Evolutionary conservation across 2,329 filamentous ascomycete species (phyloP), one percentile per base, ranked within the genome.

Genomic region (Neonectria sp.): DNA sequence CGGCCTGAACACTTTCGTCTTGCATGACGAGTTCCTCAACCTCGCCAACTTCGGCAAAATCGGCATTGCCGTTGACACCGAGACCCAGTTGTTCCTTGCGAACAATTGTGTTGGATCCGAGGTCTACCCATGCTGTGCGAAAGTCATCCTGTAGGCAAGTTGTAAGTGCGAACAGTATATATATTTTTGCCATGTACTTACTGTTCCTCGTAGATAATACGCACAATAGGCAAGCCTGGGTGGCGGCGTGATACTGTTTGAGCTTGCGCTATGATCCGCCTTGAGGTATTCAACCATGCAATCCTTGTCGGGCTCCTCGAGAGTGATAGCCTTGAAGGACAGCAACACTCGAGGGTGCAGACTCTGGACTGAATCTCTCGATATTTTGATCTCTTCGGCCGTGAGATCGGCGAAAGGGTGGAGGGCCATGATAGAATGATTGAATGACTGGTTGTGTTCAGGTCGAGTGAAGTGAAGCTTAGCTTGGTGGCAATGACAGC

Each of bases 21-120:
- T 67, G 13, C 59, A 67, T 62, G 37, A 63, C 64, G n/a, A 51
- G 35, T n/a, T 63, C 46, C 49, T 67, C 64, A 33, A 67, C 59
- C 29, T 63, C 59, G 2, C 40, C 17, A 4, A 67, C 59, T 48
- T 67, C 64, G 37, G 25, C 59, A 29, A 63, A 62, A 21, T 63
- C 64, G 24, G 31, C 58, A 25, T 59, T 62, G 35, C 59, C 64
- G 9, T 67, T 31, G 46, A 67, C 17, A 3, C 43, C 35, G 4
- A 21, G 35, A 12, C 46, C 59, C 15, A 53, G 9, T 21, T 63
- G 40, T n/a, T 63, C 37, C 8, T 46, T 49, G 27, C 25, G 45
- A 11, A 55, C 37, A 13, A 66, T 13, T 17, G 29, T 25, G 13
- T 55, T 57, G 11, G 58, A 52, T 12, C 7, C 21, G n/a, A 66